Evolutionary conservation across 1,284 basidiomycete genomes (phyloP).

Genomic region (Singerocomus rubriflavus): DNA sequence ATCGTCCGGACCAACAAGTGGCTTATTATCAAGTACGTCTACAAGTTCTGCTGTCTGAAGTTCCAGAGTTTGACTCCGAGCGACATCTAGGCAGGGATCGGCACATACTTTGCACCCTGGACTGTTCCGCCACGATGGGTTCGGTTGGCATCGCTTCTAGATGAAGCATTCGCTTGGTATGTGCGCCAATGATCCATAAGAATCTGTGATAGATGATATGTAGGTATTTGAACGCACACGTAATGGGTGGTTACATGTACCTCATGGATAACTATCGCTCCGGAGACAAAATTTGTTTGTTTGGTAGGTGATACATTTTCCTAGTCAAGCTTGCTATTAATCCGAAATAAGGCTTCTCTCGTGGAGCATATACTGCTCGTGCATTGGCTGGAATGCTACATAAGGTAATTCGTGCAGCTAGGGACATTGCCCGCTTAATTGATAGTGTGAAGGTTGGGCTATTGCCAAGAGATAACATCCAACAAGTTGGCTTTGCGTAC

Average conservation of each 20-base stretch:
- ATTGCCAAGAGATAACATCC: slow-evolving; percentile 52
- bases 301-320: slow-evolving; percentile 40
- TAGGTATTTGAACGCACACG: slow-evolving; percentile 62
- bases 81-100: slow-evolving; percentile 51
- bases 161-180: slow-evolving; percentile 61
- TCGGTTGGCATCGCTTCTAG: slow-evolving; percentile 50
- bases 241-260: slow-evolving; percentile 62
- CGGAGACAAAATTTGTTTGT: slow-evolving; percentile 62
- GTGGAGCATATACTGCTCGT: slow-evolving; percentile 75
- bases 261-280: slow-evolving; percentile 61
- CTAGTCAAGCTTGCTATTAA: slow-evolving; percentile 1
- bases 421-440: not conserved
- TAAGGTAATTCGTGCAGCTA: slow-evolving; percentile 34
- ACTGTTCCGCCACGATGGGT: slow-evolving; percentile 49
- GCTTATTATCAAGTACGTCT: slow-evolving; percentile 63
- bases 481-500: slow-evolving; percentile 67
- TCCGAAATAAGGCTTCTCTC: slow-evolving; percentile 55
- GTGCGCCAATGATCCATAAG: slow-evolving; percentile 10
- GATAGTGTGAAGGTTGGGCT: slow-evolving; percentile 47
- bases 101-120: slow-evolving; percentile 58
- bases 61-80: not conserved
- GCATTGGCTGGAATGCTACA: slow-evolving; percentile 65
- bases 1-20: slow-evolving; percentile 51
- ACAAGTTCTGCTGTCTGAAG: not conserved
- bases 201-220: not conserved